phyloP scores from a whole-genome alignment of 1,284 basidiomycete genomes.

The Inonotus hispidus region DNA sequence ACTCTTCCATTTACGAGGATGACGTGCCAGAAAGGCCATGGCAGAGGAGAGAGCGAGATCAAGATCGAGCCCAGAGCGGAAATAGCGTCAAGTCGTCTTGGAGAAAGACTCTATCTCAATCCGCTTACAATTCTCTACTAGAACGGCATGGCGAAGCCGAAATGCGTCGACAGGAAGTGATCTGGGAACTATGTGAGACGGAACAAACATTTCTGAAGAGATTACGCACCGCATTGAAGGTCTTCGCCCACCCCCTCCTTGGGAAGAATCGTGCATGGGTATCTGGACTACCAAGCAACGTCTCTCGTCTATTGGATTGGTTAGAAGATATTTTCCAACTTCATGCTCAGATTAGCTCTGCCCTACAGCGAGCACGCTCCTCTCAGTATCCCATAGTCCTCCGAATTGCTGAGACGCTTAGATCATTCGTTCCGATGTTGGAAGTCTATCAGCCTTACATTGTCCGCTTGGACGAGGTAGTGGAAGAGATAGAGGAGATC shows the following conservation, averaged over 20 bases:
- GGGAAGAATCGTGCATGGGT: constrained; percentile 73
- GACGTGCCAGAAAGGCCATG: constrained; percentile 15
- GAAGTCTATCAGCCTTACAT: constrained; percentile 86
- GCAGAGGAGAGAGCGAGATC: constrained; percentile 16
- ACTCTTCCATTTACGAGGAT: constrained; percentile 17
- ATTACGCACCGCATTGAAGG: constrained; percentile 55
- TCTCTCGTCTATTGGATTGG: constrained; percentile 76
- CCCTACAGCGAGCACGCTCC: constrained; percentile 42
- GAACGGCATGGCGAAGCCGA: constrained; percentile 41
- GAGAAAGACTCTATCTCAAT: constrained; percentile 20
- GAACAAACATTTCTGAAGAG: constrained; percentile 67
- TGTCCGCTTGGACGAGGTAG: constrained; percentile 61
- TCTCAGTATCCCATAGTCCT: constrained; percentile 42
- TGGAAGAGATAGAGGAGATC: constrained; percentile 48
- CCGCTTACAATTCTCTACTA: constrained; percentile 25
- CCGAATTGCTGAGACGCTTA: constrained; percentile 52
- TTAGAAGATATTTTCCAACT: constrained; percentile 78
- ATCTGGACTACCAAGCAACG: constrained; percentile 62
- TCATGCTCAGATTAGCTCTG: constrained; percentile 56
- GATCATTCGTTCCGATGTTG: constrained; percentile 55
- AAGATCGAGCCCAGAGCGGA: constrained; percentile 10
- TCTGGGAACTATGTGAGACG: constrained; percentile 61
- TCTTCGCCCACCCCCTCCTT: constrained; percentile 75
- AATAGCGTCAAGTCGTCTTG: constrained; percentile 16
- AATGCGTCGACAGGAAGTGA: constrained; percentile 59